Base-by-base conservation (phyloP, 2,329 filamentous ascomycete species). In the Tricladium varicosporioides region DNA sequence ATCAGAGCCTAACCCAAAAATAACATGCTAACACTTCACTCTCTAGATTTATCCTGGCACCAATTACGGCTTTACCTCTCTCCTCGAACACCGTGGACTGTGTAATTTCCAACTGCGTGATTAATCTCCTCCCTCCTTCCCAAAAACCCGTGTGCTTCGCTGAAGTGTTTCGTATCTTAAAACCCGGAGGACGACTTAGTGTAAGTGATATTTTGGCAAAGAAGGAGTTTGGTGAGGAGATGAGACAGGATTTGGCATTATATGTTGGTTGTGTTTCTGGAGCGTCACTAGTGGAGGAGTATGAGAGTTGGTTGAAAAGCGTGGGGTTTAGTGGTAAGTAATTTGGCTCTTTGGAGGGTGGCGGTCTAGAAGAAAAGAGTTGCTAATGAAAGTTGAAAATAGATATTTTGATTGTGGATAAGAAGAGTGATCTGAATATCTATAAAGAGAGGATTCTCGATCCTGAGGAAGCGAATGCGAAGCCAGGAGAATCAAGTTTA, bases 231-330 rank as follows among this genome's bases (percentile, higher is more conserved):
- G n/a, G 48, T 22, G 16, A 50, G 14, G 47, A 40, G 36, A 65
- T 87, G n/a, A 74, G 71, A 48, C 70, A 71, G 1, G 73, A 78
- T 61, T 71, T 83, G 19, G 76, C 77, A 1, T 64, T 86, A 5
- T 84, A 85, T 65, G 79, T 85, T 2, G 83, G 84, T 0, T 87
- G 84, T 58, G 74, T 87, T 27, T 75, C 80, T 1, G 83, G 84
- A 0, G 82, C 84, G 0, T 84, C 80, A 59, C 67, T 71, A 55
- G 73, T 82, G 0, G 60, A 33, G 1, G 75, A 80, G 52, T 87
- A 87, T 69, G 73, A 82, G 54, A 36, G 48, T 7, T 86, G 77
- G 67, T 67, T 87, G 31, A 62, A 61, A 9, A 65, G 75, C 11
- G 80, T 78, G 0, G 83, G 81, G 0, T 84, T 85, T 60, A 43